Base-by-base conservation (phyloP, 2,329 filamentous ascomycete genomes). In the Penicillium psychrosexuale region DNA sequence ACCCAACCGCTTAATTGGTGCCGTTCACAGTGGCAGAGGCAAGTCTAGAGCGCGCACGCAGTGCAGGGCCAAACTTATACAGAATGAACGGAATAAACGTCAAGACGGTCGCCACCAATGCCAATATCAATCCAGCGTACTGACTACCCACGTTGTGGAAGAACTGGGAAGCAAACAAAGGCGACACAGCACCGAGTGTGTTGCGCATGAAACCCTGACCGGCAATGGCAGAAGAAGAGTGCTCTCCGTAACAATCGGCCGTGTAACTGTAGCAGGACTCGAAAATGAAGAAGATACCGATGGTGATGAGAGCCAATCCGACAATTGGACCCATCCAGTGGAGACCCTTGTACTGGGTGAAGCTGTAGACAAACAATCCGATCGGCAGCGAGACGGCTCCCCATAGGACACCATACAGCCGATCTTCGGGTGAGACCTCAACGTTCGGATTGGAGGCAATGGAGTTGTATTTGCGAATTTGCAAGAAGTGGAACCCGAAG, bases 61-160 rank as follows among this genome's bases (percentile, higher is more conserved):
- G 56, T 30, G 42, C 45, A 28, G 66, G 66, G 2, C 69, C 69
- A 43, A 56, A 70, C 49, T 64, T 66, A 24, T 60, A 70, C 28
- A 75, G 60, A 19, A 63, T 57, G 53, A 63, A 71, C 0, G 69
- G 69, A 40, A 70, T 69, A 1, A 66, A 63, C 24, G 62, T 69
- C 53, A 68, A 66, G 28, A 60, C 52, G 0, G 77, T 78, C 1
- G 76, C 79, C 15, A 81, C 69, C 8, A 81, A 57, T 0, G 78
- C 74, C 50, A 82, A 60, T 17, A 82, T 71, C 17, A 82, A 62
- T 9, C 80, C 80, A 1, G 80, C 79, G 51, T 77, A 82, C 63
- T 81, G 78, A 56, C 77, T 80, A 4, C 79, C 79, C 13, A 82
- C 69, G 51, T 81, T 81, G 60, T 79, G 74, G 66, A 82, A 82